phyloP scores from a whole-genome alignment of 2,329 filamentous ascomycete genomes.

The Xylariaceae sp. region DNA sequence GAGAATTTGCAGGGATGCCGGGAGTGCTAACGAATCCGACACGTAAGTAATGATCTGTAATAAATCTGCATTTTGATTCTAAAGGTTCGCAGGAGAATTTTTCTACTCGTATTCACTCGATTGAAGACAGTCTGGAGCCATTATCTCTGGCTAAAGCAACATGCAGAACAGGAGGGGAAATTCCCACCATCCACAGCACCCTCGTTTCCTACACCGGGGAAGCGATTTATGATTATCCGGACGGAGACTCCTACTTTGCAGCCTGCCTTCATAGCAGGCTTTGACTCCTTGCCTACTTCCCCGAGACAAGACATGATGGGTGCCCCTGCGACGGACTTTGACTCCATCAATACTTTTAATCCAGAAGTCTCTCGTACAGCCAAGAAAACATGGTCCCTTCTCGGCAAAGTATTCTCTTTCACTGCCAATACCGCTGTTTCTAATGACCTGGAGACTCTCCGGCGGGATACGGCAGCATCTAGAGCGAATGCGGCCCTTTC shows the following conservation, averaged over 20 bases:
- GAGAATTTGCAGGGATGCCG: slow-evolving; percentile 81
- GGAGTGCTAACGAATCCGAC: slow-evolving; percentile 69
- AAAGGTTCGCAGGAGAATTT: slow-evolving; percentile 65
- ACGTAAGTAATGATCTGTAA: slow-evolving; percentile 58
- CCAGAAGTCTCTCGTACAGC: slow-evolving; percentile 37
- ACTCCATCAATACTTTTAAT: slow-evolving; percentile 33
- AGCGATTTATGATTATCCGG: slow-evolving; percentile 86
- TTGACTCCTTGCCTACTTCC: slow-evolving; percentile 50
- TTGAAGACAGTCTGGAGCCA: slow-evolving; percentile 79
- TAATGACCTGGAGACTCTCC: slow-evolving; percentile 57
- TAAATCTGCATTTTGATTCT: slow-evolving; percentile 25
- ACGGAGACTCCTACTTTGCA: slow-evolving; percentile 67
- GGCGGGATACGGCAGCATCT: slow-evolving; percentile 57
- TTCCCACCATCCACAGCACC: slow-evolving; percentile 76
- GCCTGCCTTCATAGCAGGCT: slow-evolving; percentile 56
- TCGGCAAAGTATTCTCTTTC: slow-evolving; percentile 67
- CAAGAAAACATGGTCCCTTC: slow-evolving; percentile 68
- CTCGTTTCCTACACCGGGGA: slow-evolving; percentile 84
- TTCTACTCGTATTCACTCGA: slow-evolving; percentile 69
- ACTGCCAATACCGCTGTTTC: slow-evolving; percentile 45
- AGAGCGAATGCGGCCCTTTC: slow-evolving; percentile 48
- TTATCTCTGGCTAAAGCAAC: slow-evolving; percentile 76
- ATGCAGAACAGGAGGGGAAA: slow-evolving; percentile 62
- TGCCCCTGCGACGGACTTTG: slow-evolving; percentile 38
- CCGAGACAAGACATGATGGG: slow-evolving; percentile 37